Evolutionary conservation across 805 yeast species (phyloP).

Genomic region (Schizosaccharomyces cryophilus): DNA sequence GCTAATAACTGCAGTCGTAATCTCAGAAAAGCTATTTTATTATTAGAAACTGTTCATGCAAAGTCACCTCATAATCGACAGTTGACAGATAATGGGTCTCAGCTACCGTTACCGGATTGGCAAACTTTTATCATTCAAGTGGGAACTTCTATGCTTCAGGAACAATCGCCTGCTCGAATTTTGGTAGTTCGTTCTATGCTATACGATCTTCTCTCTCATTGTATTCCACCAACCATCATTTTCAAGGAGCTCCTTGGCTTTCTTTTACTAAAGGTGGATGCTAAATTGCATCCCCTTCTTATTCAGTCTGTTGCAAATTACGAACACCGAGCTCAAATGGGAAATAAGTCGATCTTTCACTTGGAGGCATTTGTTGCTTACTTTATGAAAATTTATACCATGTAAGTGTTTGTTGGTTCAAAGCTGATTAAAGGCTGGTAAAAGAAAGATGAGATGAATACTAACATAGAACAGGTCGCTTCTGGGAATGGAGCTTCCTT

Average conservation of each 20-base stretch:
- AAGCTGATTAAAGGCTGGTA: no score
- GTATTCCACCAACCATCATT: constrained; percentile 72
- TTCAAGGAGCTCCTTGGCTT: constrained; percentile 21
- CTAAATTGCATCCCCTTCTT: constrained; percentile 20
- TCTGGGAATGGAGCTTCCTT: no score
- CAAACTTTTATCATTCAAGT: constrained; percentile 46
- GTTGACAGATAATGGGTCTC: constrained; percentile 16
- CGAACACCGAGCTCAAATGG: constrained; percentile 70
- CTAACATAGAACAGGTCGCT: no score
- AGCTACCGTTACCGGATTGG: constrained; percentile 67
- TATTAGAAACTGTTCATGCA: constrained; percentile 49
- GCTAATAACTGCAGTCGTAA: constrained; percentile 40
- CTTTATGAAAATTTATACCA: constrained; percentile 53
- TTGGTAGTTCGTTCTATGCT: constrained; percentile 33
- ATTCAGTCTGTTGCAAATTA: constrained; percentile 30
- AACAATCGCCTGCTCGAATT: constrained; percentile 22
- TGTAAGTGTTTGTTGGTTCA: no score
- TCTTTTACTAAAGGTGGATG: constrained; percentile 6
- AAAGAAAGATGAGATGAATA: no score
- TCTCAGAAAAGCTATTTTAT: constrained; percentile 48
- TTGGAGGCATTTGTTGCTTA: constrained; percentile 82
- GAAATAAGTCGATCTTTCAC: constrained; percentile 77
- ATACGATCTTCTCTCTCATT: constrained; percentile 75
- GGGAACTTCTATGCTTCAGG: constrained; percentile 31
- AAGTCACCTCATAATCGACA: constrained; percentile 8